Evolutionary conservation across 495 filamentous ascomycete species (phyloP).

Genomic region (Staphylotrichum longicolle): DNA sequence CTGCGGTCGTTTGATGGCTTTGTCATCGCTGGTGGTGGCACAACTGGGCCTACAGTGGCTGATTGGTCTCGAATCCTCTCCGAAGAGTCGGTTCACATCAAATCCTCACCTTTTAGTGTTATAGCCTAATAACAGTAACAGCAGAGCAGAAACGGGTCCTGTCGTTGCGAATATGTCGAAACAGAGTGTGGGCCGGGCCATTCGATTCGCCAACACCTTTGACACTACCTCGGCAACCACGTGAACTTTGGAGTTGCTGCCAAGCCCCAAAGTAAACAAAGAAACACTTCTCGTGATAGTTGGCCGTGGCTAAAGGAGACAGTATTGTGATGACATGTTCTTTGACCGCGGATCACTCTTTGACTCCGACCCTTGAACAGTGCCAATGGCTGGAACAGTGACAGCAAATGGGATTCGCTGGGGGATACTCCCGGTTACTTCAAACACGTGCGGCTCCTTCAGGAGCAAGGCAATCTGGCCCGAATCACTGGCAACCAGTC

Average conservation of each 20-base stretch:
- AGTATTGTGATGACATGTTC: slow-evolving; percentile 45
- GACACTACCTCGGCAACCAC: background rate
- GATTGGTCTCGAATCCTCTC: slow-evolving; percentile 32
- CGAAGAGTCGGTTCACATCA: slow-evolving; percentile 14
- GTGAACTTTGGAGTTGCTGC: slow-evolving; percentile 40
- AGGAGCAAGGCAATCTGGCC: too few relatives aligned
- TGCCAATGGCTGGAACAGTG: slow-evolving; percentile 40
- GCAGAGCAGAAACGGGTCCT: slow-evolving; percentile 38
- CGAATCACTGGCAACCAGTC: too few relatives aligned
- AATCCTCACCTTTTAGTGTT: background rate
- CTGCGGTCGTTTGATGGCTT: slow-evolving; percentile 35
- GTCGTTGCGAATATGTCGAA: slow-evolving; percentile 43
- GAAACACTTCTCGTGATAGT: slow-evolving; percentile 28
- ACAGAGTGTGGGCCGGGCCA: slow-evolving; percentile 26
- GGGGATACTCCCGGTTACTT: slow-evolving; percentile 41
- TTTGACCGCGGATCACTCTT: slow-evolving; percentile 36
- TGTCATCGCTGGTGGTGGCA: slow-evolving; percentile 43
- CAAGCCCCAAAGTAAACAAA: slow-evolving; percentile 38
- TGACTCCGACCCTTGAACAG: slow-evolving; percentile 53
- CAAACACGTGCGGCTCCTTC: slow-evolving; percentile 16
- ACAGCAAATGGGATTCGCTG: slow-evolving; percentile 36
- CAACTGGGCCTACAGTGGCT: slow-evolving; percentile 41
- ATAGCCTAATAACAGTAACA: too few relatives aligned
- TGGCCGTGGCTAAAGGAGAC: slow-evolving; percentile 43
- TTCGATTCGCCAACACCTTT: slow-evolving; percentile 25